phyloP scores from a whole-genome alignment of 768 basidiomycete genomes.

The Rhizopogon rudus region DNA sequence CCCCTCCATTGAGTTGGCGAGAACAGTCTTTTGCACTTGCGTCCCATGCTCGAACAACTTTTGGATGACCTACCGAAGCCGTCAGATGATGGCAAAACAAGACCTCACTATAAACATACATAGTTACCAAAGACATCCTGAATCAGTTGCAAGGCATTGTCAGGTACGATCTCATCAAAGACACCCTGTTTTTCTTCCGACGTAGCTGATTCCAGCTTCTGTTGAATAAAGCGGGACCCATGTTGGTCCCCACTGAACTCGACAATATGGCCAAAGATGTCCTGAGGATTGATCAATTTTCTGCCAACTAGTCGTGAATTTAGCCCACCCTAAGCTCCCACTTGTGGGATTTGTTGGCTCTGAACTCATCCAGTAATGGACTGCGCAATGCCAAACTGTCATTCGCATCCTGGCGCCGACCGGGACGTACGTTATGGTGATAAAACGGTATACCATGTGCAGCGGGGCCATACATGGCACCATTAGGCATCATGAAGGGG shows the following conservation, averaged over 20 bases:
- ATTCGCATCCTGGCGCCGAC: slow-evolving; percentile 40
- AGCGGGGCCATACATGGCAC: slow-evolving; percentile 40
- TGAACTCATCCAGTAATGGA: slow-evolving; percentile 79
- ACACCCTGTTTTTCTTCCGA: slow-evolving; percentile 73
- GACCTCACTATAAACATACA: slow-evolving; percentile 38
- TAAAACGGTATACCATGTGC: slow-evolving; percentile 31
- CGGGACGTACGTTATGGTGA: slow-evolving; percentile 36
- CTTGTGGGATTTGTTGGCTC: slow-evolving; percentile 67
- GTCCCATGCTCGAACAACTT: slow-evolving; percentile 89
- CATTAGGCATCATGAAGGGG: slow-evolving; percentile 39
- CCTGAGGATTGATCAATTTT: slow-evolving; percentile 40
- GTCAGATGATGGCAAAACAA: slow-evolving; percentile 6
- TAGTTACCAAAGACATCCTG: slow-evolving; percentile 97
- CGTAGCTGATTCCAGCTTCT: slow-evolving; percentile 72
- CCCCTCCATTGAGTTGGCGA: slow-evolving; percentile 72
- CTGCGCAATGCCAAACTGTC: slow-evolving; percentile 50
- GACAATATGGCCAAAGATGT: slow-evolving; percentile 77
- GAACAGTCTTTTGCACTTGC: slow-evolving; percentile 60
- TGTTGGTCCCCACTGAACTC: slow-evolving; percentile 95
- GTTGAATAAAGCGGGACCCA: slow-evolving; percentile 97
- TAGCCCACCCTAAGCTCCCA: slow-evolving; percentile 75
- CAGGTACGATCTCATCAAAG: slow-evolving; percentile 85
- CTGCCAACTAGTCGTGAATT: neutral
- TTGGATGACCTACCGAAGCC: slow-evolving; percentile 69
- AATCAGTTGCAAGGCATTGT: slow-evolving; percentile 69